These are phyloP conservation scores for Chrysochromulina parva DNA, from an alignment of 78 protist genomes.

Conservation along the genomic window DNA sequence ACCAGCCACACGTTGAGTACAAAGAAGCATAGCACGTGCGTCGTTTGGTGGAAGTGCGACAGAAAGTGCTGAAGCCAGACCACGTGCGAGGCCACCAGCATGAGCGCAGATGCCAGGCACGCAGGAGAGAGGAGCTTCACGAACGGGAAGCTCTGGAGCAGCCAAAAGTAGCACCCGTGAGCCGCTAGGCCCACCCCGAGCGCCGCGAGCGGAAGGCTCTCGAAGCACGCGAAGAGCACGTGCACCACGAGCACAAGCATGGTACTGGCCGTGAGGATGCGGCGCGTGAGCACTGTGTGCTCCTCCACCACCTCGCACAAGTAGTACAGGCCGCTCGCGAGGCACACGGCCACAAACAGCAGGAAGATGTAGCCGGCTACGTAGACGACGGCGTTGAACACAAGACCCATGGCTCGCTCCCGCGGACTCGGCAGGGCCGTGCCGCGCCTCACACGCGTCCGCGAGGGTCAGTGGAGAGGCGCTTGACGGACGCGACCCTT, in stretches of 20 bases:
- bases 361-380: slow-evolving; percentile 18
- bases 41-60: background rate
- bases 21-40: slow-evolving; percentile 46
- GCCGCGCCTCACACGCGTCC: too few relatives aligned
- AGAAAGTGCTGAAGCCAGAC: background rate
- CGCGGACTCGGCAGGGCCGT: too few relatives aligned
- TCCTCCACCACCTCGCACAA: slow-evolving; percentile 57
- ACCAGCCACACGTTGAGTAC: slow-evolving; percentile 45
- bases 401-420: background rate
- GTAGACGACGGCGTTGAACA: background rate
- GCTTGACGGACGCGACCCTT: too few relatives aligned
- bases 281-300: slow-evolving; percentile 22
- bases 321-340: slow-evolving; percentile 52
- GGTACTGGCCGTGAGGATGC: background rate
- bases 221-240: background rate
- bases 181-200: background rate
- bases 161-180: background rate
- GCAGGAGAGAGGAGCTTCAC: background rate
- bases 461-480: too few relatives aligned
- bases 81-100: background rate
- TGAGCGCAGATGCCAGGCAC: background rate
- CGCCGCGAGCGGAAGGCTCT: background rate
- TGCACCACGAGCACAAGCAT: background rate
- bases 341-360: slow-evolving; percentile 20
- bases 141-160: background rate